Conservation (phyloP, 306 rosid genomes). For the Mimosa pudica region DNA sequence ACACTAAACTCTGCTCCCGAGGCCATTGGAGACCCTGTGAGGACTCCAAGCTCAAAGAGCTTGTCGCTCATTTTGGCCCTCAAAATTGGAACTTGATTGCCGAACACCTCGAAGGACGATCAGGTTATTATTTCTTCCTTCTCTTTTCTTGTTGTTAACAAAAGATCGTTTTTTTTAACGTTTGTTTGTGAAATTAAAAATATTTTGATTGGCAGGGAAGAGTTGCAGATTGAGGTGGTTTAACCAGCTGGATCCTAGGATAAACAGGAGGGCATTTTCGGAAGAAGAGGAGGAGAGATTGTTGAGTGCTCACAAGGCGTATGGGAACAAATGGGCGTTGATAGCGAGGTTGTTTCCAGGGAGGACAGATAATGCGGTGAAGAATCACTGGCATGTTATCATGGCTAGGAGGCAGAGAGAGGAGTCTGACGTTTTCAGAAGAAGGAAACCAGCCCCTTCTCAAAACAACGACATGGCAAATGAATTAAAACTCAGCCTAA, state of each 20-base stretch:
- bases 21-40: constrained; percentile 99
- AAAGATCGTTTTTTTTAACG: too few relatives aligned
- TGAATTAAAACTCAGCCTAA: constrained; percentile 33
- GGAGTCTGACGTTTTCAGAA: constrained; percentile 54
- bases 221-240: constrained; percentile 98
- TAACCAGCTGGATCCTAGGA: constrained; percentile 87
- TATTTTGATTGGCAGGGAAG: constrained; percentile 51
- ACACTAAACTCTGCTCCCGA: constrained; percentile 69
- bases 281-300: constrained; percentile 89
- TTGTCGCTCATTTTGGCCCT: constrained; percentile 83
- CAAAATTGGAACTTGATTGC: constrained; percentile 97
- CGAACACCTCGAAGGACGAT: constrained; percentile 78
- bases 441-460: constrained; percentile 49
- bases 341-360: constrained; percentile 89
- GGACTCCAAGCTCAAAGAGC: constrained; percentile 80
- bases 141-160: background rate
- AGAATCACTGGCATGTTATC: constrained; percentile 96
- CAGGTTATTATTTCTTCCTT: constrained; percentile 53
- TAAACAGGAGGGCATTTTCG: constrained; percentile 67
- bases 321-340: constrained; percentile 95
- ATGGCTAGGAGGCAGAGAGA: constrained; percentile 86
- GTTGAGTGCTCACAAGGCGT: constrained; percentile 61
- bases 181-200: background rate
- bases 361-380: constrained; percentile 94
- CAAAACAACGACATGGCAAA: constrained; percentile 9